Base-by-base conservation (phyloP, 2,329 filamentous ascomycete species). In the Thyridium curvatum region DNA sequence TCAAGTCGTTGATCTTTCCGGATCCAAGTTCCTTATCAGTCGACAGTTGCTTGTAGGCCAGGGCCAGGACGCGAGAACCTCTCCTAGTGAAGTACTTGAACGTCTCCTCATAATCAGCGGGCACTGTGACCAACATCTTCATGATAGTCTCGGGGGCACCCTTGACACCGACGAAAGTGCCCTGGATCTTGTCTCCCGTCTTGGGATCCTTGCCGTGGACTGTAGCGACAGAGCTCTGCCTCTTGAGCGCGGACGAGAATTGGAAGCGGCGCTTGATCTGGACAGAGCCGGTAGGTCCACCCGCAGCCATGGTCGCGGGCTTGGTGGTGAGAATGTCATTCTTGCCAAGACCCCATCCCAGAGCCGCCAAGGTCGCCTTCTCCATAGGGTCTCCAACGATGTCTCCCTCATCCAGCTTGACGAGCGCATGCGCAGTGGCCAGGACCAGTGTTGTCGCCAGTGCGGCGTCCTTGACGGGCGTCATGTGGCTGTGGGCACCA, bases 371-470 rank as follows among this genome's bases (percentile, higher is more conserved):
- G 2, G 93, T 97, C 33, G 93, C 93, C 65, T 97, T 97, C 59
- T 98, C 93, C 93, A 98, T 98, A 3, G 93, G 93, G 56, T 98
- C 93, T 53, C 93, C 93, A 33, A 98, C 93, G 50, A 97, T 84
- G 12, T 98, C 93, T 15, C 93, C 93, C 59, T 98, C 93, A 49
- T 98, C 93, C 13, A 98, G 75, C 59, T 91, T 96, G 36, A 98
- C 94, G 18, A 98, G 72, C 32, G 93, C 93, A 58, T 98, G 93
- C 3, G 93, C 93, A 12, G 90, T 94, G 32, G 93, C 91, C 39
- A 98, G 79, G 38, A 97, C 93, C 41, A 98, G 72, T 8, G 90
- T 94, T 0, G 93, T 97, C 51, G 94, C 82, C 33, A 90, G 71
- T 30, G 79, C 79, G 47, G 84, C 78, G 17, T 85, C 69, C 33